These are phyloP conservation scores for Ramaria sp. DNA, from an alignment of 768 basidiomycete species.

Conservation along the genomic window DNA sequence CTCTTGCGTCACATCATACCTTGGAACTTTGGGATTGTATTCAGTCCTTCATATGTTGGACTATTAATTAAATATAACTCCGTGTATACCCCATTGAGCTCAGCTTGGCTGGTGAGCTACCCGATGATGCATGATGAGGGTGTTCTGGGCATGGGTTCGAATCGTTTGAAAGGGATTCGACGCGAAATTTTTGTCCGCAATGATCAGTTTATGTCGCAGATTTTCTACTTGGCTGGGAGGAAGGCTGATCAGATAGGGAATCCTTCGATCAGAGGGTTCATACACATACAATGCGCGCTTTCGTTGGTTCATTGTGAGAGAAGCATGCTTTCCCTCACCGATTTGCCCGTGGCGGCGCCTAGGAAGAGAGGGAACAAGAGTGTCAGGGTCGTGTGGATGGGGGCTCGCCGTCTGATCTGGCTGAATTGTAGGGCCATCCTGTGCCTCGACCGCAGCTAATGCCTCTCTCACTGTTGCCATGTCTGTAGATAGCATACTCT, in stretches of 20 bases:
- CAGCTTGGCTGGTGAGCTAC: not conserved
- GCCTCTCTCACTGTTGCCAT: conserved; percentile 24
- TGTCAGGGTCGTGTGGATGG: not conserved
- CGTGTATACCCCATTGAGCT: not conserved
- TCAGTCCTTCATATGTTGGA: not conserved
- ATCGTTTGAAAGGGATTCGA: conserved; percentile 70
- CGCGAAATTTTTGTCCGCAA: conserved; percentile 52
- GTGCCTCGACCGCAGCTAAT: conserved; percentile 5
- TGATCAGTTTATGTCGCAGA: conserved; percentile 57
- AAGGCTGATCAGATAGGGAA: not conserved
- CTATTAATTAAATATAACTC: not conserved
- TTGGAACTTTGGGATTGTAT: not conserved
- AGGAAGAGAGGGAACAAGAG: conserved; percentile 13
- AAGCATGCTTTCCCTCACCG: conserved; percentile 48
- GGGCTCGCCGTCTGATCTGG: not conserved
- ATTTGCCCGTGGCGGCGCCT: conserved; percentile 41
- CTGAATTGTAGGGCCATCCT: not conserved
- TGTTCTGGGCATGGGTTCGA: conserved; percentile 70
- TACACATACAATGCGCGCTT: conserved; percentile 53
- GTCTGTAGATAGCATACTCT: conserved; percentile 20
- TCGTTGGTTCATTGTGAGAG: conserved; percentile 54
- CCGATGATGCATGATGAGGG: conserved; percentile 48
- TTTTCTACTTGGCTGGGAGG: conserved; percentile 48
- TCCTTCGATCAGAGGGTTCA: conserved; percentile 7
- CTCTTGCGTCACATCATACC: not conserved